Conservation (phyloP, 2,329 filamentous ascomycete species). For the Helminthosporium solani region DNA sequence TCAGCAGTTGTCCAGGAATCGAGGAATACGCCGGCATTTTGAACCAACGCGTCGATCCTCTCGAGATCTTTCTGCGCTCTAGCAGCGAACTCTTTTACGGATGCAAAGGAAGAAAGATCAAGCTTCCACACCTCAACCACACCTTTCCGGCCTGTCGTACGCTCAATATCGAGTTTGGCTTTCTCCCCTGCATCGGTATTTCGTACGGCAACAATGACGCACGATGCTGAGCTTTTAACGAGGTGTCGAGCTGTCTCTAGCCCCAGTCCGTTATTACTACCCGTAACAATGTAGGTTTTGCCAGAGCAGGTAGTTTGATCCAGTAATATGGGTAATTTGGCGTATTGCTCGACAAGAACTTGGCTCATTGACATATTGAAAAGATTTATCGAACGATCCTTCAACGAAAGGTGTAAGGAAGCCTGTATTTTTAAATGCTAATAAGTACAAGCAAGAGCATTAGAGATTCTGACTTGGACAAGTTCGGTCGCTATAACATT, state of each 20-base stretch:
- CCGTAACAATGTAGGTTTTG: conserved; percentile 48
- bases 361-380: conserved; percentile 3
- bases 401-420: too few species aligned
- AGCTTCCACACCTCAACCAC: conserved; percentile 49
- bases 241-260: conserved; percentile 39
- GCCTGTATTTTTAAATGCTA: too few species aligned
- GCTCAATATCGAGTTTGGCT: conserved; percentile 44
- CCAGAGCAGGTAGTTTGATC: conserved; percentile 14
- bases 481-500: too few species aligned
- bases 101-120: conserved; percentile 43
- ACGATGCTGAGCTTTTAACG: conserved; percentile 34
- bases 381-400: background rate
- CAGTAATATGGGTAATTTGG: conserved; percentile 8
- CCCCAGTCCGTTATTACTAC: conserved; percentile 46
- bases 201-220: conserved; percentile 48
- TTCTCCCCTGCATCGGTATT: conserved; percentile 40
- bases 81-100: conserved; percentile 35
- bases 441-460: too few species aligned
- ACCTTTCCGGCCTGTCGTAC: conserved; percentile 24
- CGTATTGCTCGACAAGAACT: conserved; percentile 10
- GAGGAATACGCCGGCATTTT: conserved; percentile 38
- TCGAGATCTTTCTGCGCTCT: conserved; percentile 19
- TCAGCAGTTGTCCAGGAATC: conserved; percentile 19
- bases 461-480: too few species aligned
- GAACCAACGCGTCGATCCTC: conserved; percentile 33